Evolutionary conservation across 2,329 filamentous ascomycete genomes (phyloP), one percentile per base, ranked within the genome.

Genomic region (Fusarium longipes): DNA sequence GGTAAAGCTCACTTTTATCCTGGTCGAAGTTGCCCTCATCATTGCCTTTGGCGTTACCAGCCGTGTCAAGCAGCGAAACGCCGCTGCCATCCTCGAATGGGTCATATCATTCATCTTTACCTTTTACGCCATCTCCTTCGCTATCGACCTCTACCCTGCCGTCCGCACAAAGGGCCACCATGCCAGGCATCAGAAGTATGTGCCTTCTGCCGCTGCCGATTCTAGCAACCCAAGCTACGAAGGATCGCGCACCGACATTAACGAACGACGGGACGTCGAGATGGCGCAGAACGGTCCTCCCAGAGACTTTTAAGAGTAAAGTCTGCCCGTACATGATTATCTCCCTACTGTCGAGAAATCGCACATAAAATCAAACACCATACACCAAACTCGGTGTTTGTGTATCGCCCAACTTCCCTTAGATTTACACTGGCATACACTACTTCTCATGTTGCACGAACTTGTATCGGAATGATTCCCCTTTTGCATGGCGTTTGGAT

Each of bases 121-220:
- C 52, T 91, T 94, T 75, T 98, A 97, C 80, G 84, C 96, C 63
- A 86, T 95, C 65, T 93, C 91, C 63, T 98, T 97, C 82, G 86
- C 91, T 74, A 84, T 97, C 76, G 95, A 99, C 80, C 87, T 99
- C 48, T 84, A 92, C 67, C 96, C 96, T 0, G 92, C 93, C 12
- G 82, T 91, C 4, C 82, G 86, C 64, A 91, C 88, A 12, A 87
- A 85, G 57, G 48, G 57, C 8, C 73, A 57, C 22, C 58, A 65
- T 20, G 56, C 70, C 18, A 72, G 78, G 33, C 79, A 76, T 24
- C 58, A 67, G 5, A 80, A 78, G 62, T 53, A 40, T 30, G 43
- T 68, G 29, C 63, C 67, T 24, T 68, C 67, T 27, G 64, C 64
- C 32, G 22, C 53, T 29, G 63, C 54, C 43, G 66, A 57, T 44